Evolutionary conservation across 306 rosid species (phyloP).

Genomic region (Cyamopsis tetragonoloba): DNA sequence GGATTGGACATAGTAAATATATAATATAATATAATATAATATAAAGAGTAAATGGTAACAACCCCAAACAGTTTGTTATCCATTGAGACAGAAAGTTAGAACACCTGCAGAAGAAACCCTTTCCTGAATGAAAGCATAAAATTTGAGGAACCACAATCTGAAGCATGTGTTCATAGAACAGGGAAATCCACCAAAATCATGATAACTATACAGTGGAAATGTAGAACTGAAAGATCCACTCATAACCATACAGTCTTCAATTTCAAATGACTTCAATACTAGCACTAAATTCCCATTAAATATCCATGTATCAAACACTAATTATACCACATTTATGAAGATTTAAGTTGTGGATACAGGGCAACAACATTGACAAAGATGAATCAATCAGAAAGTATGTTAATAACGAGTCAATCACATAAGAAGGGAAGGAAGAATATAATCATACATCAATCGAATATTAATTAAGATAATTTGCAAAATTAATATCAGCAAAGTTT

Average conservation of each 20-base stretch:
- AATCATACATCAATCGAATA: slow-evolving; percentile 10
- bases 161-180: background rate
- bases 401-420: slow-evolving; percentile 1
- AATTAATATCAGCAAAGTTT: background rate
- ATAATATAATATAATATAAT: background rate
- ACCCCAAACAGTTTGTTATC: background rate
- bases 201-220: slow-evolving; percentile 5
- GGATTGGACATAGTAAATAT: background rate
- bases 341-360: background rate
- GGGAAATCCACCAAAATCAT: slow-evolving; percentile 4
- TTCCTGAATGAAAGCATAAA: background rate
- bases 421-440: slow-evolving; percentile 5
- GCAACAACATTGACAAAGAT: slow-evolving; percentile 18
- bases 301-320: background rate
- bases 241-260: background rate
- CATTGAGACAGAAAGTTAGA: background rate
- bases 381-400: background rate
- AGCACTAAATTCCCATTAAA: background rate
- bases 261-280: background rate
- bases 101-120: background rate
- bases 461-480: background rate
- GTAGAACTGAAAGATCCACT: slow-evolving; percentile 4
- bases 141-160: background rate
- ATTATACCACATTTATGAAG: background rate
- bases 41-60: slow-evolving; percentile 3